A percentile compares a stretch with the other conserved stretches of the same genome.
These are phyloP conservation scores for Capsella rubella DNA, from an alignment of 441 rosid genomes.

Conservation along the genomic window DNA sequence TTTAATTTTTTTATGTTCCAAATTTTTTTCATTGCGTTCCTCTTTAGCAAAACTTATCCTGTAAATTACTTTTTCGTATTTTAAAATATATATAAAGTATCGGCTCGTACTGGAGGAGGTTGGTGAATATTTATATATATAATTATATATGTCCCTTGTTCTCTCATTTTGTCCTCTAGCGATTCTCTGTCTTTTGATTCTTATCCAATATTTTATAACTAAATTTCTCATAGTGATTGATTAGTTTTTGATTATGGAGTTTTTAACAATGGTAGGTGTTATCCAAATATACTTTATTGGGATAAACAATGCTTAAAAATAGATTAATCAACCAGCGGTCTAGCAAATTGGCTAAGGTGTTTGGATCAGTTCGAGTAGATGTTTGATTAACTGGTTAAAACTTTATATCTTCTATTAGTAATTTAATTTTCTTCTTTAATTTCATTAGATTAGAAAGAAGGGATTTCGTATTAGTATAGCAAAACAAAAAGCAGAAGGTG, in stretches of 20 bases:
- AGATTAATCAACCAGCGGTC: background rate
- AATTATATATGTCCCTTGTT: slow-evolving; percentile 3
- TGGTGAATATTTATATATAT: slow-evolving; percentile 20
- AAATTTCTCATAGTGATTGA: background rate
- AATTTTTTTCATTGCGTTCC: background rate
- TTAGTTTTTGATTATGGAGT: background rate
- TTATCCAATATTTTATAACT: background rate
- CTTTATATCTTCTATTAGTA: no score
- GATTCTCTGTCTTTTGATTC: background rate
- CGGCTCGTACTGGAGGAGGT: slow-evolving; percentile 41
- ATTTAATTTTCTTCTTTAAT: no score
- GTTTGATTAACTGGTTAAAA: background rate
- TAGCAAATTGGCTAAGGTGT: background rate
- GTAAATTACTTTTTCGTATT: slow-evolving; percentile 8
- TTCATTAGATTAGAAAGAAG: no score
- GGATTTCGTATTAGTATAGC: background rate
- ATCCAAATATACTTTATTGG: background rate
- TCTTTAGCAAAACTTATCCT: slow-evolving; percentile 34
- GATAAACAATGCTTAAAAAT: slow-evolving; percentile 10
- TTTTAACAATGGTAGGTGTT: background rate
- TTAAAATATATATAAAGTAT: background rate
- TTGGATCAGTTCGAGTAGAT: background rate
- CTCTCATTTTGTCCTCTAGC: slow-evolving; percentile 31
- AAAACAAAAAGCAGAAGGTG: background rate
- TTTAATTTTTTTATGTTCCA: background rate